Evolutionary conservation across 306 rosid genomes (phyloP).

Genomic region (Glycyrrhiza uralensis): DNA sequence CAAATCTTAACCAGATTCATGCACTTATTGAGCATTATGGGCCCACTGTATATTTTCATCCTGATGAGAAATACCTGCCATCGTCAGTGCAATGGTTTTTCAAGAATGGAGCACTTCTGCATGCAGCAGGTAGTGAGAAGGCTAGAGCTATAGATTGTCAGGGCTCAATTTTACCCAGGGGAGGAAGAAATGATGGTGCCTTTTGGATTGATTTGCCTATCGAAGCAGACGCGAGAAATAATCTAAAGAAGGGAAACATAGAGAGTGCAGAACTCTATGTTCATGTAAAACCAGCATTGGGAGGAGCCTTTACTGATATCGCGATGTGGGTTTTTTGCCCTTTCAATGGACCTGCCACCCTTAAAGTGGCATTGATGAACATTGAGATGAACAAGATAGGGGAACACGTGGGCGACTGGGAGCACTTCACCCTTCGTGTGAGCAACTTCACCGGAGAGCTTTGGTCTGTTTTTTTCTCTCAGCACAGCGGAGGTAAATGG

Average conservation of each 20-base stretch:
- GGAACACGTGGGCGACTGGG: slow-evolving; percentile 95
- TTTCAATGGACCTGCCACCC: slow-evolving; percentile 81
- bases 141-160: slow-evolving; percentile 35
- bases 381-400: slow-evolving; percentile 74
- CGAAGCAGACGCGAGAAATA: slow-evolving; percentile 47
- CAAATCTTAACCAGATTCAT: slow-evolving; percentile 70
- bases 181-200: slow-evolving; percentile 56
- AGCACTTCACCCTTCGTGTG: slow-evolving; percentile 89
- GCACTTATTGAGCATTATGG: slow-evolving; percentile 88
- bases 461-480: slow-evolving; percentile 76
- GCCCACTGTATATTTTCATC: slow-evolving; percentile 86
- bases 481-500: slow-evolving; percentile 95
- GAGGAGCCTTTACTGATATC: slow-evolving; percentile 86
- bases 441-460: slow-evolving; percentile 89
- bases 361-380: slow-evolving; percentile 62
- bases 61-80: slow-evolving; percentile 79
- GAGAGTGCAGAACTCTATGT: slow-evolving; percentile 70
- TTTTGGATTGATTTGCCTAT: slow-evolving; percentile 88
- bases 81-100: slow-evolving; percentile 95
- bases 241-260: slow-evolving; percentile 59
- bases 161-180: slow-evolving; percentile 78
- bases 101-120: slow-evolving; percentile 64
- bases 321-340: slow-evolving; percentile 96
- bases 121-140: slow-evolving; percentile 30
- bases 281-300: slow-evolving; percentile 90